Evolutionary conservation across 768 basidiomycete species (phyloP).

Genomic region (Mycena floridula): DNA sequence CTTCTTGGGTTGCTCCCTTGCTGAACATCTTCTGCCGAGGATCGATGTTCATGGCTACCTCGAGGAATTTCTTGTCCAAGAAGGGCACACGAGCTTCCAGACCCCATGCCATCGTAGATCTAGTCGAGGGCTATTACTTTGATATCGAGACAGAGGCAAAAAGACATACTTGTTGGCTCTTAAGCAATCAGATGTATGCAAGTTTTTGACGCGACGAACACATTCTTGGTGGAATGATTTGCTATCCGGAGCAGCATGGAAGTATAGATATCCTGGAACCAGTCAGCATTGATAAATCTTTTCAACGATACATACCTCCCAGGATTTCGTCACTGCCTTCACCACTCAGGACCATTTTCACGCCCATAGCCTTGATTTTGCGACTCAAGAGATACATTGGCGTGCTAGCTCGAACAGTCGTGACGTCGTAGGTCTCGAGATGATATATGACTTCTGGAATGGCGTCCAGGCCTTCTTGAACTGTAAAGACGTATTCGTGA

Average conservation of each 20-base stretch:
- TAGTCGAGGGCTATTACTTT: conserved; percentile 23
- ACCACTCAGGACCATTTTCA: conserved; percentile 98
- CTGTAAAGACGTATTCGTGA: conserved; percentile 97
- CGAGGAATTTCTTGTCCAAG: conserved; percentile 94
- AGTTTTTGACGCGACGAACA: conserved; percentile 91
- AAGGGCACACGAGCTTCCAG: conserved; percentile 98
- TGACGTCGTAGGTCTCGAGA: conserved; percentile 98
- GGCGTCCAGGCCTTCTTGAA: conserved; percentile 96
- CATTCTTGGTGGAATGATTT: conserved; percentile 92
- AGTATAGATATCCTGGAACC: conserved; percentile 87
- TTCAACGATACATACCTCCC: conserved; percentile 65
- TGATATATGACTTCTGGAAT: conserved; percentile 97
- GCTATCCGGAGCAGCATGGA: conserved; percentile 93
- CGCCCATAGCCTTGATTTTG: conserved; percentile 99
- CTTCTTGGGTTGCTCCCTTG: conserved; percentile 68
- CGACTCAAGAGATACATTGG: conserved; percentile 98
- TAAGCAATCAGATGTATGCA: conserved; percentile 95
- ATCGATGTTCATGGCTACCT: conserved; percentile 88
- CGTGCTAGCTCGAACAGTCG: conserved; percentile 94
- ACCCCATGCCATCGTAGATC: conserved; percentile 99
- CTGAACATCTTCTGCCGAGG: conserved; percentile 84
- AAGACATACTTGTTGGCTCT: conserved; percentile 85
- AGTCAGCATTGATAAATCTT: neutral
- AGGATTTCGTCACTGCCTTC: conserved; percentile 98
- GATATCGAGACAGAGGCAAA: neutral